Percentiles rank a stretch among this genome's conserved stretches.
These are phyloP conservation scores for Aureobasidium musti DNA, from an alignment of 2,329 filamentous ascomycete genomes.

Conservation along the genomic window DNA sequence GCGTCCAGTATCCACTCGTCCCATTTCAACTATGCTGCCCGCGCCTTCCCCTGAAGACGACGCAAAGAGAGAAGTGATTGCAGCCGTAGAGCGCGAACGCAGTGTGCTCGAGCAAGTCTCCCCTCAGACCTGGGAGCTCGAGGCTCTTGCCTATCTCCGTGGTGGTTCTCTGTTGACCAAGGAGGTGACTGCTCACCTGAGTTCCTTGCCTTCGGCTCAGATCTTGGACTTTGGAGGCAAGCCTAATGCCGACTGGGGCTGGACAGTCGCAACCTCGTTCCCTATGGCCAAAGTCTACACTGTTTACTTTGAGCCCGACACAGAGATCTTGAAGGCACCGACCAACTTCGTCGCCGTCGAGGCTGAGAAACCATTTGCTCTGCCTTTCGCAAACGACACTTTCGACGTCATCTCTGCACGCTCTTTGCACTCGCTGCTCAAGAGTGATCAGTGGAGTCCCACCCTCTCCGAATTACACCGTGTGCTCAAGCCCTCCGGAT, in stretches of 20 bases:
- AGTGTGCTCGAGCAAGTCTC: slow-evolving; percentile 73
- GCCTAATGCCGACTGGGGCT: slow-evolving; percentile 88
- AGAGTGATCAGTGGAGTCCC: slow-evolving; percentile 83
- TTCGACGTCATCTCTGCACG: slow-evolving; percentile 93
- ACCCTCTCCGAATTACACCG: slow-evolving; percentile 85
- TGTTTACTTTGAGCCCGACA: slow-evolving; percentile 55
- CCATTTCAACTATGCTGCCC: slow-evolving; percentile 49
- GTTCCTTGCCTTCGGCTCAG: slow-evolving; percentile 53
- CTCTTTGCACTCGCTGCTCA: slow-evolving; percentile 81
- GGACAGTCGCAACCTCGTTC: slow-evolving; percentile 85
- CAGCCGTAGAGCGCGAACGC: slow-evolving; percentile 67
- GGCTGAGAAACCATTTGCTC: slow-evolving; percentile 62
- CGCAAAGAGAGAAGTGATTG: slow-evolving; percentile 40
- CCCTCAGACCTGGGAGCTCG: slow-evolving; percentile 62
- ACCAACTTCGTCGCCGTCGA: slow-evolving; percentile 77
- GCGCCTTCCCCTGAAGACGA: slow-evolving; percentile 35
- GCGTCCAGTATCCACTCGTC: slow-evolving; percentile 47
- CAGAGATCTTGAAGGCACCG: slow-evolving; percentile 74
- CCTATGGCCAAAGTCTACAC: slow-evolving; percentile 84
- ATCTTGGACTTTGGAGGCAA: slow-evolving; percentile 88
- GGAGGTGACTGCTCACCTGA: slow-evolving; percentile 49
- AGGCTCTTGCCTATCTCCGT: slow-evolving; percentile 62
- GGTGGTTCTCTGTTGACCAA: slow-evolving; percentile 62
- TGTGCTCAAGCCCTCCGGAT: slow-evolving; percentile 88
- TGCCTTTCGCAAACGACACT: slow-evolving; percentile 82